phyloP scores from a whole-genome alignment of 768 basidiomycete species.

The Amanita pallidorosea region DNA sequence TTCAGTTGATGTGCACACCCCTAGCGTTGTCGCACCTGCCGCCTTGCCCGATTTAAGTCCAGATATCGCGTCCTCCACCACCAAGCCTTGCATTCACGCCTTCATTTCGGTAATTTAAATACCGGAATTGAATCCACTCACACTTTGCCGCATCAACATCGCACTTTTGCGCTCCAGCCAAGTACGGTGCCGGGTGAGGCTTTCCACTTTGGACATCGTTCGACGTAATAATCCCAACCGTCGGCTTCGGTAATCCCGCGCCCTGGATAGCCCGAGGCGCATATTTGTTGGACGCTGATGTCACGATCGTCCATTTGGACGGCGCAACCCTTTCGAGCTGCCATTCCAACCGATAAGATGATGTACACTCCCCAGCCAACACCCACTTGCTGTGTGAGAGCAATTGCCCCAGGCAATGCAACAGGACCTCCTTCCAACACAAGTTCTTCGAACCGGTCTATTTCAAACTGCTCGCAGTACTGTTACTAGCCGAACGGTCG shows the following conservation, averaged over 20 bases:
- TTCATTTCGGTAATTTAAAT: not conserved
- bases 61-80: conserved; percentile 85
- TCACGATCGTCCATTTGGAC: conserved; percentile 72
- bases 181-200: conserved; percentile 83
- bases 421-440: conserved; percentile 56
- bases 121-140: conserved; percentile 14
- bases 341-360: not conserved
- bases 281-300: conserved; percentile 72
- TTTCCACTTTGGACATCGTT: conserved; percentile 67
- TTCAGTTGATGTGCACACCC: conserved; percentile 74
- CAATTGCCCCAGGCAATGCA: conserved; percentile 54
- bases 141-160: conserved; percentile 48
- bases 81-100: conserved; percentile 43
- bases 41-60: conserved; percentile 68
- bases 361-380: not conserved
- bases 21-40: conserved; percentile 68
- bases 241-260: conserved; percentile 50
- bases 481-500: not conserved
- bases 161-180: conserved; percentile 59
- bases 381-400: conserved; percentile 43
- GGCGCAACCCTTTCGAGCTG: conserved; percentile 17
- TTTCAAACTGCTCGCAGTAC: conserved; percentile 42
- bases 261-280: conserved; percentile 55
- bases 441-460: conserved; percentile 67
- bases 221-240: conserved; percentile 58